Evolutionary conservation across 2,329 filamentous ascomycete genomes (phyloP).

Genomic region (Aspergillus calidoustus): DNA sequence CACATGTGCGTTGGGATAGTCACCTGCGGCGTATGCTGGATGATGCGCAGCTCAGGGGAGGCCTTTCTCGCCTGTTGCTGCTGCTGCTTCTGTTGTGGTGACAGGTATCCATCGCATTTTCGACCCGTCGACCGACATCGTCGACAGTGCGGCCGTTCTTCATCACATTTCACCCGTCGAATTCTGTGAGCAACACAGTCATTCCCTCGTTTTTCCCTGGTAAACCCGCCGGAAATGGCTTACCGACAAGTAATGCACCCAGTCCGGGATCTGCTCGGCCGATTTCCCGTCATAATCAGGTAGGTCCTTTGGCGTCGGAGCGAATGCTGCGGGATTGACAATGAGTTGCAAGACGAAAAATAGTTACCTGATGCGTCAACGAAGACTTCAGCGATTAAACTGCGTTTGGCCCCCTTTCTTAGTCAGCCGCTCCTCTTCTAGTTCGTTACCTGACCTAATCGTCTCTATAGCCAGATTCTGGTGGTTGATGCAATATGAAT

Average conservation of each 20-base stretch:
- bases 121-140: slow-evolving; percentile 61
- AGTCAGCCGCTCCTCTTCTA: neutral
- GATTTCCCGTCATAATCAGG: neutral
- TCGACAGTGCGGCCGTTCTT: slow-evolving; percentile 57
- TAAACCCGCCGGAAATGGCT: slow-evolving; percentile 29
- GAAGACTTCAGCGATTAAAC: too few relatives aligned
- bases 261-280: slow-evolving; percentile 23
- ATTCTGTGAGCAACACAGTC: slow-evolving; percentile 28
- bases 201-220: neutral
- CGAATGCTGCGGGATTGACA: neutral
- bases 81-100: slow-evolving; percentile 18
- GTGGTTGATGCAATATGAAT: too few relatives aligned
- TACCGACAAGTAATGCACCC: slow-evolving; percentile 62
- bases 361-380: neutral
- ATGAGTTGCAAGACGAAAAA: neutral
- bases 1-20: slow-evolving; percentile 18
- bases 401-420: neutral
- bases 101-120: slow-evolving; percentile 59
- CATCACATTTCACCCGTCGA: slow-evolving; percentile 63
- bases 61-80: slow-evolving; percentile 25
- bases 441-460: too few relatives aligned
- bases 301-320: neutral
- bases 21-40: slow-evolving; percentile 28
- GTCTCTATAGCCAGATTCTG: neutral
- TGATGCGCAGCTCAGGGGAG: slow-evolving; percentile 21